phyloP scores from a whole-genome alignment of 2,329 filamentous ascomycete genomes.

The Bisporella sp. region DNA sequence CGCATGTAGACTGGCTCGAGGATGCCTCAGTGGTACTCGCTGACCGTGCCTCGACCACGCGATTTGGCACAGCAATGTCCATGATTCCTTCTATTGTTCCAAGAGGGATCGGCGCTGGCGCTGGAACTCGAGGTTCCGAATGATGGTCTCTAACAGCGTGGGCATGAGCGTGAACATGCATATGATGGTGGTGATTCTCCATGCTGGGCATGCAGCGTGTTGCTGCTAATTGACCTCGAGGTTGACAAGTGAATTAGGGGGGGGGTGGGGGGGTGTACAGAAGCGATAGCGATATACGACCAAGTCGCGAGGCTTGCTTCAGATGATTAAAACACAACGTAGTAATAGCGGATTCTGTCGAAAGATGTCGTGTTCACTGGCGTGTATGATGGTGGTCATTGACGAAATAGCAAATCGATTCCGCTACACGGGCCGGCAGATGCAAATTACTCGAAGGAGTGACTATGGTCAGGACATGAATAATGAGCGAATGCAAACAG shows the following conservation, averaged over 20 bases:
- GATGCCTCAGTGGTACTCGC: slow-evolving; percentile 16
- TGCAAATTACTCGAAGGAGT: slow-evolving; percentile 22
- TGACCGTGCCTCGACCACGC: slow-evolving; percentile 16
- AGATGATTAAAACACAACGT: too few species aligned
- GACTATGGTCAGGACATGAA: slow-evolving; percentile 25
- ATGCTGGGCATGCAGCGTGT: too few species aligned
- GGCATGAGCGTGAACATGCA: background rate
- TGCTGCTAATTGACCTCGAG: too few species aligned
- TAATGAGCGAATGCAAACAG: slow-evolving; percentile 33
- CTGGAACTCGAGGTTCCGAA: slow-evolving; percentile 16
- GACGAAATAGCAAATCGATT: background rate
- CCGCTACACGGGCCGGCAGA: background rate
- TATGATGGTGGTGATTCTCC: too few species aligned
- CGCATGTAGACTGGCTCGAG: slow-evolving; percentile 23
- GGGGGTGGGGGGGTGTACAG: too few species aligned
- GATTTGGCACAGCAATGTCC: slow-evolving; percentile 18
- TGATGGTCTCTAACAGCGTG: background rate
- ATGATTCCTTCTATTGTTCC: slow-evolving; percentile 18
- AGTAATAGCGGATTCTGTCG: too few species aligned
- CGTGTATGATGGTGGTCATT: background rate
- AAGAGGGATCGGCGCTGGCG: slow-evolving; percentile 8
- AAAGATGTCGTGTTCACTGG: background rate
- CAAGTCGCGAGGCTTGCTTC: too few species aligned
- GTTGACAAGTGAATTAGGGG: too few species aligned
- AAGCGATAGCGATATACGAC: too few species aligned